These are phyloP conservation scores for Diaporthe destruens DNA, from an alignment of 2,329 filamentous ascomycete genomes.

Conservation along the genomic window DNA sequence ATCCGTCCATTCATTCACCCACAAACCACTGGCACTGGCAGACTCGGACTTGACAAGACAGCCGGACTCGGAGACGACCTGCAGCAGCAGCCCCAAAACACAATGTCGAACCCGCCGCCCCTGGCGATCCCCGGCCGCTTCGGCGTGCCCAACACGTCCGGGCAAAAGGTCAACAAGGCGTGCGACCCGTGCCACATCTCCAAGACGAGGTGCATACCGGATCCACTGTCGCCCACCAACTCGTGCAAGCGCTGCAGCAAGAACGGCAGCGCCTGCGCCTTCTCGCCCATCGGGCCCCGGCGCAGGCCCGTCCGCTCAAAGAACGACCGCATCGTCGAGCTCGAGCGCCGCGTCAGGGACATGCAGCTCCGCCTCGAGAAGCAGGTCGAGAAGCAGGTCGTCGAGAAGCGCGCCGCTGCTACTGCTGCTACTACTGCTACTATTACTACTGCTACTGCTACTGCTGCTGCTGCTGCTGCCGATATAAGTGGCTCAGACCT, in stretches of 20 bases:
- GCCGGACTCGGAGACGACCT: no score
- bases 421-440: no score
- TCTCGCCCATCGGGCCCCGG: constrained; percentile 40
- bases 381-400: constrained; percentile 28
- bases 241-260: constrained; percentile 40
- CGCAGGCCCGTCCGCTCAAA: constrained; percentile 39
- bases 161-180: constrained; percentile 40
- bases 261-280: constrained; percentile 38
- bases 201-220: constrained; percentile 39
- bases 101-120: constrained; percentile 22
- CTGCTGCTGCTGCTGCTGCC: no score
- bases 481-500: no score
- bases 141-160: constrained; percentile 14
- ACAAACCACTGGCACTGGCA: no score
- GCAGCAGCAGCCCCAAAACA: no score
- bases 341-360: constrained; percentile 40
- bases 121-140: constrained; percentile 12
- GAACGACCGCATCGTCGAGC: constrained; percentile 41
- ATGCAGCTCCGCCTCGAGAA: constrained; percentile 40
- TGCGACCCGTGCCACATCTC: constrained; percentile 41
- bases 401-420: constrained; percentile 2
- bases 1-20: not conserved
- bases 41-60: no score
- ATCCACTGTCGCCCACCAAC: constrained; percentile 39
- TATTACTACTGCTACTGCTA: no score